Percentiles rank a stretch among this genome's conserved stretches.
Conservation (phyloP, 1,139 yeast species). For the Magnusiomyces magnusii region DNA sequence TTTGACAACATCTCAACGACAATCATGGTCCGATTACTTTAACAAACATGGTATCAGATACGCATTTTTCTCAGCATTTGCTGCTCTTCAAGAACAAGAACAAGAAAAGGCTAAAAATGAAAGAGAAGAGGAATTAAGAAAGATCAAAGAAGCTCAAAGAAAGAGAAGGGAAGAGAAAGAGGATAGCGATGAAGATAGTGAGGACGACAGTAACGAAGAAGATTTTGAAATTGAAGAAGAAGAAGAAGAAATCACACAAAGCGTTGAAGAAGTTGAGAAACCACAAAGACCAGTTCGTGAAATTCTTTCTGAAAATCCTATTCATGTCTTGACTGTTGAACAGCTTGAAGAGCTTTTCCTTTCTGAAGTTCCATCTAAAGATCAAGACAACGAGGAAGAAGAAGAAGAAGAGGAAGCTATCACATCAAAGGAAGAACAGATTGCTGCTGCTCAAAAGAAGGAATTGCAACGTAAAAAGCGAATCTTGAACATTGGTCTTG, state of each 20-base stretch:
- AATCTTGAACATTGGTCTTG: slow-evolving; percentile 82
- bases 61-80: slow-evolving; percentile 88
- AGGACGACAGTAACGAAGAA: slow-evolving; percentile 17
- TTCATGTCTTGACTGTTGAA: slow-evolving; percentile 69
- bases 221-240: slow-evolving; percentile 5
- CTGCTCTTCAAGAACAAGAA: slow-evolving; percentile 41
- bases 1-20: slow-evolving; percentile 66
- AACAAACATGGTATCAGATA: slow-evolving; percentile 59
- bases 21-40: slow-evolving; percentile 83
- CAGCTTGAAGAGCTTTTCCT: slow-evolving; percentile 78
- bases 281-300: slow-evolving; percentile 7
- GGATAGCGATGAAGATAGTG: slow-evolving; percentile 17
- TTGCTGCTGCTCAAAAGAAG: not conserved
- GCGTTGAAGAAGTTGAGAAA: slow-evolving; percentile 6
- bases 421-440: not conserved
- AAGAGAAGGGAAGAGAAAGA: slow-evolving; percentile 22
- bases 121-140: slow-evolving; percentile 19
- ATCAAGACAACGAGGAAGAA: slow-evolving; percentile 25
- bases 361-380: slow-evolving; percentile 70
- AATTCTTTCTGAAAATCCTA: slow-evolving; percentile 37
- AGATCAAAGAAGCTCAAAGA: slow-evolving; percentile 17
- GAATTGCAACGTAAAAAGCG: slow-evolving; percentile 39
- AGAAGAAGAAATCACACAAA: slow-evolving; percentile 8
- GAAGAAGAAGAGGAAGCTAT: slow-evolving; percentile 10
- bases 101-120: slow-evolving; percentile 16